These are phyloP conservation scores for Macroventuria anomochaeta DNA, from an alignment of 2,329 filamentous ascomycete species.

Conservation along the genomic window DNA sequence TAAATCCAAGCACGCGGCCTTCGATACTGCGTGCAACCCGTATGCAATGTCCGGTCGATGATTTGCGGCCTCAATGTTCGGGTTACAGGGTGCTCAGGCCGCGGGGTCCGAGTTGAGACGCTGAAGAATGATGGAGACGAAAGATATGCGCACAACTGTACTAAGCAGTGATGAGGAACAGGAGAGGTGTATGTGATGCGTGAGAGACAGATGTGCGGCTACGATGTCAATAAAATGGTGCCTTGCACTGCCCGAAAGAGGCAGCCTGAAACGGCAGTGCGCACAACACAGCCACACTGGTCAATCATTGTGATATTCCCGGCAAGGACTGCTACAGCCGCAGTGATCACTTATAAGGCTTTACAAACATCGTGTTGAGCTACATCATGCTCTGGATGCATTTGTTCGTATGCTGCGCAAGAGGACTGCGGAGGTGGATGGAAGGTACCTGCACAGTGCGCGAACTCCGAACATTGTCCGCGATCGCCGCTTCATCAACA, in stretches of 20 bases:
- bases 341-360: background rate
- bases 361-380: no score
- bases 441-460: background rate
- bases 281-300: constrained; percentile 11
- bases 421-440: background rate
- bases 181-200: background rate
- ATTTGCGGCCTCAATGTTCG: constrained; percentile 10
- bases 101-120: background rate
- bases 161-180: background rate
- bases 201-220: background rate
- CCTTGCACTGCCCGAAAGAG: constrained; percentile 17
- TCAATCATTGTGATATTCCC: background rate
- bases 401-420: background rate
- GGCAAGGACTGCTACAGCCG: background rate
- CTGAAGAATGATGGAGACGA: background rate
- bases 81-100: background rate
- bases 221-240: constrained; percentile 11
- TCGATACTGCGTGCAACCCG: background rate
- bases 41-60: constrained; percentile 6
- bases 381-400: background rate
- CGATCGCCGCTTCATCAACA: background rate
- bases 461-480: background rate
- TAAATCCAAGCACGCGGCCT: background rate
- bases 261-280: constrained; percentile 16
- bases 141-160: background rate